phyloP scores from a whole-genome alignment of 805 yeast genomes.

The Candida schatavii region DNA sequence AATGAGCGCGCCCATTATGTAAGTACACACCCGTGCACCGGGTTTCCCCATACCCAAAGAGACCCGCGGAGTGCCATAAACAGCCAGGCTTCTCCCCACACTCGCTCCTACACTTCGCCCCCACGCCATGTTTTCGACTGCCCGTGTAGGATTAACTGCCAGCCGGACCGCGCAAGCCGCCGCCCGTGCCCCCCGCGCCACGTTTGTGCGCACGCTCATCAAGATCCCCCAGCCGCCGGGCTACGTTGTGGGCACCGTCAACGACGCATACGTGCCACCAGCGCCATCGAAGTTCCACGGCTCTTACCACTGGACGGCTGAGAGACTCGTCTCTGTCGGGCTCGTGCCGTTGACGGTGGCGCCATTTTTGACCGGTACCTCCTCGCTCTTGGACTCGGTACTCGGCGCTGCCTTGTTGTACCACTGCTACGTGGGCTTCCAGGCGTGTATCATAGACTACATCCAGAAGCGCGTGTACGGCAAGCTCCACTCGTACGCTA shows the following conservation, averaged over 20 bases:
- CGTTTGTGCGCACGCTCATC: slow-evolving; percentile 34
- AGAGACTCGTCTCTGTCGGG: slow-evolving; percentile 57
- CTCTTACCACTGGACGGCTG: slow-evolving; percentile 72
- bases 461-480: slow-evolving; percentile 76
- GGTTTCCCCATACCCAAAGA: too few relatives aligned
- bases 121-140: slow-evolving; percentile 18
- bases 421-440: slow-evolving; percentile 72
- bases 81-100: too few relatives aligned
- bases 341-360: slow-evolving; percentile 61
- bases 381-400: slow-evolving; percentile 54
- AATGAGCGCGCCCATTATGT: slow-evolving; percentile 4
- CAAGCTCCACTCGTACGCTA: slow-evolving; percentile 56
- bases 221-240: slow-evolving; percentile 73
- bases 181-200: slow-evolving; percentile 14
- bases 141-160: slow-evolving; percentile 29
- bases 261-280: slow-evolving; percentile 68
- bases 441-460: slow-evolving; percentile 74
- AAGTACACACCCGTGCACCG: too few relatives aligned
- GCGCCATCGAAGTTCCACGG: slow-evolving; percentile 57
- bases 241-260: slow-evolving; percentile 64
- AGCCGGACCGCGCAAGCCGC: slow-evolving; percentile 12
- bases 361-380: slow-evolving; percentile 56
- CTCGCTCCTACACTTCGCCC: too few relatives aligned
- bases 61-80: too few relatives aligned
- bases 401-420: slow-evolving; percentile 54